Evolutionary conservation across 176 grass and related monocot species (phyloP).

Genomic region (Sorghum bicolor): Sorghum_bicolor_NCBIv3 NC_012870.2:11612501-11613000

Average conservation of each 20-base stretch:
- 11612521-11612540: neutral
- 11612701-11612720: constrained; percentile 4
- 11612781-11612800: constrained; percentile 23
- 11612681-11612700: constrained; percentile 32
- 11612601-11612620: constrained; percentile 76
- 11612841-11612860: constrained; percentile 45
- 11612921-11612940: constrained; percentile 22
- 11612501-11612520: neutral
- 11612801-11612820: constrained; percentile 14
- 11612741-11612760: constrained; percentile 37
- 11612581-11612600: neutral
- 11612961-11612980: constrained; percentile 11
- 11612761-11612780: constrained; percentile 43
- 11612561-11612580: neutral
- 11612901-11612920: constrained; percentile 24
- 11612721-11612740: constrained; percentile 17
- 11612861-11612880: constrained; percentile 11
- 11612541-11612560: constrained; percentile 7
- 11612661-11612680: constrained; percentile 24
- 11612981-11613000: constrained; percentile 22
- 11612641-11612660: constrained; percentile 27
- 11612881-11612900: constrained; percentile 10
- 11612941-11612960: neutral
- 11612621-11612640: constrained; percentile 48
- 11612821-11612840: constrained; percentile 45